phyloP scores from a whole-genome alignment of 805 yeast species.

The Pachysolen tannophilus region DNA sequence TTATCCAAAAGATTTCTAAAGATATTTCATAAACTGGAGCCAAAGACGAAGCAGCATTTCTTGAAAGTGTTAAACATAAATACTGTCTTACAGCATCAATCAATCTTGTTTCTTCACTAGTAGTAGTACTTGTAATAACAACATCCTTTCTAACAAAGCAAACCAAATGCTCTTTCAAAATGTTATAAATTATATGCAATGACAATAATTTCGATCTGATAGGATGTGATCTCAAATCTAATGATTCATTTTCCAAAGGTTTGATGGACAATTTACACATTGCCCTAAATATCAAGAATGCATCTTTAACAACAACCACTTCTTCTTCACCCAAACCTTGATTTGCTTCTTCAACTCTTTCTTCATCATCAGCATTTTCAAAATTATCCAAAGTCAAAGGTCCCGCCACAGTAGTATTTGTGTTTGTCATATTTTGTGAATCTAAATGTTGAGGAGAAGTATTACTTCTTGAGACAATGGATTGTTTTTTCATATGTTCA shows the following conservation, averaged over 20 bases:
- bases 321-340: constrained; percentile 43
- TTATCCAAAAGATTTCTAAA: constrained; percentile 87
- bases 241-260: constrained; percentile 62
- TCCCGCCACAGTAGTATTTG: constrained; percentile 8
- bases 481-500: constrained; percentile 12
- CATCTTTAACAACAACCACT: constrained; percentile 77
- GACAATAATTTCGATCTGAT: constrained; percentile 88
- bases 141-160: constrained; percentile 60
- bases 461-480: not conserved
- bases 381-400: constrained; percentile 54
- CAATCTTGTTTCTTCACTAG: constrained; percentile 50
- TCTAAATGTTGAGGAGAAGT: not conserved
- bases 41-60: constrained; percentile 87
- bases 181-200: constrained; percentile 78
- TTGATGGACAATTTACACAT: constrained; percentile 91
- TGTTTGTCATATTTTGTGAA: not conserved
- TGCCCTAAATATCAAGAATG: constrained; percentile 86
- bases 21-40: constrained; percentile 91
- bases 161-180: constrained; percentile 77
- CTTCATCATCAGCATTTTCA: constrained; percentile 52
- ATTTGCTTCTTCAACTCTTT: constrained; percentile 40
- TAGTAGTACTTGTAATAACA: constrained; percentile 39
- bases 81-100: constrained; percentile 80
- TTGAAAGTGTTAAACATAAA: constrained; percentile 70
- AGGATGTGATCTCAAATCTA: constrained; percentile 86